A percentile compares a stretch with the other conserved stretches of the same genome.
Conservation (phyloP, 805 yeast species). For the Saccharomycopsis oosterbeekiorum region DNA sequence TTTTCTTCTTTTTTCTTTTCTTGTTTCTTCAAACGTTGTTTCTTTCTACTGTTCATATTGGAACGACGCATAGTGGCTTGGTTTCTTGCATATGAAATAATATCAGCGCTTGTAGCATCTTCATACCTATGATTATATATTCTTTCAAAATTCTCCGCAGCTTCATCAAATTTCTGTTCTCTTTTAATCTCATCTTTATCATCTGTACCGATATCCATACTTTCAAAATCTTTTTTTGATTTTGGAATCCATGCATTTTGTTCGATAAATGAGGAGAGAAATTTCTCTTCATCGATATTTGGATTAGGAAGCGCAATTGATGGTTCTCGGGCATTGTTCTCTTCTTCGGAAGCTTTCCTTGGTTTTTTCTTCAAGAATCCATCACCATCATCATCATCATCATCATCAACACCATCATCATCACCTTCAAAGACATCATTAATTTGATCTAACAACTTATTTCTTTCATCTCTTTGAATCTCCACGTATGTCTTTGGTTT, state of each 20-base stretch:
- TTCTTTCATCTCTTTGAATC: slow-evolving; percentile 68
- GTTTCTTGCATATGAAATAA: slow-evolving; percentile 87
- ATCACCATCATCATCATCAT: slow-evolving; percentile 31
- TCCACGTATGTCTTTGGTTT: slow-evolving; percentile 54
- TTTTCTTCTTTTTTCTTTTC: slow-evolving; percentile 44
- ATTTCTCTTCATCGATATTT: slow-evolving; percentile 49
- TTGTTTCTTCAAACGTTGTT: slow-evolving; percentile 64
- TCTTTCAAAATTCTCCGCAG: slow-evolving; percentile 82
- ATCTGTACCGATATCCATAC: slow-evolving; percentile 28
- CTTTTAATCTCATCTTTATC: slow-evolving; percentile 42
- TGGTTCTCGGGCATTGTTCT: slow-evolving; percentile 23
- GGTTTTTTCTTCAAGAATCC: slow-evolving; percentile 54
- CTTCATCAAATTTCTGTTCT: slow-evolving; percentile 84
- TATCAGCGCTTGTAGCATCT: slow-evolving; percentile 83
- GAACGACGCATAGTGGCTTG: slow-evolving; percentile 88
- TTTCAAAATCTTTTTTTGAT: slow-evolving; percentile 45
- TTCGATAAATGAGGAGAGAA: slow-evolving; percentile 61
- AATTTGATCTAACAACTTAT: slow-evolving; percentile 66
- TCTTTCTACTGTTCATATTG: slow-evolving; percentile 63
- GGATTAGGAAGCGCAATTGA: slow-evolving; percentile 53
- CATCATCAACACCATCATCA: slow-evolving; percentile 32
- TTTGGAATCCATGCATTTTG: slow-evolving; percentile 87
- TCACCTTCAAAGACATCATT: slow-evolving; percentile 52
- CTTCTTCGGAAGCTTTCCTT: slow-evolving; percentile 21
- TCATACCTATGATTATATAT: slow-evolving; percentile 94